Conservation (phyloP, 345 rosid genomes). For the Rhodomyrtus tomentosa region DNA sequence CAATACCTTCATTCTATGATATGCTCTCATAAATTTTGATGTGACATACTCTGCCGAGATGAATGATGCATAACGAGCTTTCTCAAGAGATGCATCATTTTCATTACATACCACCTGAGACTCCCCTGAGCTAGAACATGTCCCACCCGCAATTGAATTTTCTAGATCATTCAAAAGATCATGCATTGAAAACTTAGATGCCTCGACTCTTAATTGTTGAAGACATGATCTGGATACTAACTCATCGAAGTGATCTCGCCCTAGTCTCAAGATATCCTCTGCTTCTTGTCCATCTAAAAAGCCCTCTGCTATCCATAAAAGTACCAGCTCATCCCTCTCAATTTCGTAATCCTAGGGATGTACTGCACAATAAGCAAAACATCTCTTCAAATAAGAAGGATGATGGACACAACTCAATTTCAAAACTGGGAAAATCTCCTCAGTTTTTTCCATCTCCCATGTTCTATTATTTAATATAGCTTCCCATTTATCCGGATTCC, state of each 20-base stretch:
- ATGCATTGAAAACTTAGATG: not conserved
- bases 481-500: not conserved
- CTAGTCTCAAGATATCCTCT: not conserved
- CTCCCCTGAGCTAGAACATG: not conserved
- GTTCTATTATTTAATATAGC: not conserved
- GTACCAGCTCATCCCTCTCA: not conserved
- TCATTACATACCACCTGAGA: not conserved
- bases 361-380: not conserved
- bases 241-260: not conserved
- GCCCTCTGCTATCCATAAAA: not conserved
- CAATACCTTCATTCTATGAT: not conserved
- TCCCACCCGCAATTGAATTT: not conserved
- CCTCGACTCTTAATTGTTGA: not conserved
- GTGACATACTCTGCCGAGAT: not conserved
- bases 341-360: not conserved
- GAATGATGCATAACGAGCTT: not conserved
- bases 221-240: not conserved
- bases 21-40: not conserved
- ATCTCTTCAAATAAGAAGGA: not conserved
- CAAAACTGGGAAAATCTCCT: not conserved
- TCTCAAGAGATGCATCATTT: not conserved
- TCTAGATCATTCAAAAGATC: not conserved
- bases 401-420: not conserved
- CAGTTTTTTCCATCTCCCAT: not conserved
- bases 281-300: not conserved